Base-by-base conservation (phyloP, 768 basidiomycete species). In the Rhodotorula toruloides region DNA sequence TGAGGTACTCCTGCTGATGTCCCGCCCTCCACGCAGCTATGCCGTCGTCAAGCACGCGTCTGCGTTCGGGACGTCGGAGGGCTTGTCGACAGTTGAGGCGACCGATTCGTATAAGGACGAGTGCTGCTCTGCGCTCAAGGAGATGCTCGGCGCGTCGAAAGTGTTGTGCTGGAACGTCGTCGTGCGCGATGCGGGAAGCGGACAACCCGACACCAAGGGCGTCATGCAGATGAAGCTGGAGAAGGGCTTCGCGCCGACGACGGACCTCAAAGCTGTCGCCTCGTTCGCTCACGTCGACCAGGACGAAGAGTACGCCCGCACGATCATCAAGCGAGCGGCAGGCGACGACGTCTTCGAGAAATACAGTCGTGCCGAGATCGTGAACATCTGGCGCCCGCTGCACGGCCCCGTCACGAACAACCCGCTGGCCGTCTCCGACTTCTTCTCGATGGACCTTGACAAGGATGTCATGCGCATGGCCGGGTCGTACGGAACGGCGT, bases 401-500 rank as follows among this genome's bases (percentile, higher is more conserved):
- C 39, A 48, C 54, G 70, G 52, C 48, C 59, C 50, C 13, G 67
- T 68, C 11, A 63, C 67, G 4, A 68, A 68, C 54, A 61, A 62
- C 25, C 67, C 67, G n/a, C 48, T 68, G 1, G 48, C 49, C n/a
- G 56, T 63, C 7, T 43, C 39, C 48, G 49, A 58, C 36, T 68
- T 50, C 31, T 29, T n/a, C 5, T 34, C 53, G 12, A 31, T 68
- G 32, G 42, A 63, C 31, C 10, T n/a, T 19, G 58, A 63, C 36
- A 39, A 46, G 17, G 67, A 68, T 44, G 19, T 52, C 16, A 22
- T 59, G 40, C 44, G 54, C 3, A 54, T 58, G 37, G 57, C 57
- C 2, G 54, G 61, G 17, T 47, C 54, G 5, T 68, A 62, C 52
- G 67, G 67, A 6, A 58, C 49, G 12, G 61, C 58, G 9, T 63